Evolutionary conservation across 257 asterid species (phyloP).

Genomic region (Capsicum baccatum): DNA sequence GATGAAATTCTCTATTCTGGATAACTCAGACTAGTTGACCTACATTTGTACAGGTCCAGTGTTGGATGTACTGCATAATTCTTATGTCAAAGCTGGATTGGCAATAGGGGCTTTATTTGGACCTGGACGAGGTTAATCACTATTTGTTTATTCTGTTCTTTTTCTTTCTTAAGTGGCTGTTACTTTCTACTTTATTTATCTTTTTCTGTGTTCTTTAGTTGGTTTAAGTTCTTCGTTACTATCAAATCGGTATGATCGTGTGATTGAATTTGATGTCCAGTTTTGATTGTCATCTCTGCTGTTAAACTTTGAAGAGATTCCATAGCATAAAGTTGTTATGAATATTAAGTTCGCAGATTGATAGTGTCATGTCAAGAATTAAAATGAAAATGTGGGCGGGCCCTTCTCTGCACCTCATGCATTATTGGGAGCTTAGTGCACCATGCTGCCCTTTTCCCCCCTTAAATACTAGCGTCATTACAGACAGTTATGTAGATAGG

Average conservation of each 20-base stretch:
- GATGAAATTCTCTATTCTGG: slow-evolving; percentile 16
- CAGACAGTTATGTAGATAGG: background rate
- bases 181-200: background rate
- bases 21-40: slow-evolving; percentile 20
- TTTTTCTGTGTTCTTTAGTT: background rate
- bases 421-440: background rate
- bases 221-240: background rate
- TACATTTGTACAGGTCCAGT: slow-evolving; percentile 56
- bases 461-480: background rate
- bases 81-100: slow-evolving; percentile 87
- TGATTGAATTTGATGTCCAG: background rate
- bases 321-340: slow-evolving; percentile 2
- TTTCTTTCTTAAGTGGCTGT: slow-evolving; percentile 17
- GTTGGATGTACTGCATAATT: slow-evolving; percentile 75
- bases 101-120: slow-evolving; percentile 91
- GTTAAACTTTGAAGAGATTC: background rate
- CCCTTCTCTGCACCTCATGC: background rate
- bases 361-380: background rate
- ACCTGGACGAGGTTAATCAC: slow-evolving; percentile 90
- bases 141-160: slow-evolving; percentile 1
- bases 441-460: background rate
- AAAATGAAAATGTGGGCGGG: no score
- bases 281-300: background rate
- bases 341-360: background rate
- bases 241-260: background rate